Conservation (phyloP, 164 flowering plant genomes). For the Brasenia schreberi region DNA sequence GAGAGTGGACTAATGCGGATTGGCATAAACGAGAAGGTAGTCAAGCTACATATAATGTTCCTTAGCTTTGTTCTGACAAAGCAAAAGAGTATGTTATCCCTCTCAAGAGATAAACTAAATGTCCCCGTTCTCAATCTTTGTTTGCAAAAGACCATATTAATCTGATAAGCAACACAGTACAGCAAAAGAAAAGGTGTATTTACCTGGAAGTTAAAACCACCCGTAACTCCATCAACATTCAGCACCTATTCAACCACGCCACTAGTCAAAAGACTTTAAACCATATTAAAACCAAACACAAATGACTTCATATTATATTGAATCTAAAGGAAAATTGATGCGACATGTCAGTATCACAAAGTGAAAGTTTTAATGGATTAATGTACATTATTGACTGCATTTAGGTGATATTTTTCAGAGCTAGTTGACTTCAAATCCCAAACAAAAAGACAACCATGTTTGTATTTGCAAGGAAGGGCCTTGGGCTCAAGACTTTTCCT, state of each 20-base stretch:
- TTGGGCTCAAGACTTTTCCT: too few species aligned
- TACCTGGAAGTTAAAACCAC: constrained; percentile 99
- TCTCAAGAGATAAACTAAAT: background rate
- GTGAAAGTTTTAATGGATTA: too few species aligned
- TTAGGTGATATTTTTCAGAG: too few species aligned
- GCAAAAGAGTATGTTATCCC: background rate
- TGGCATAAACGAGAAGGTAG: background rate
- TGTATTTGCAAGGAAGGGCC: too few species aligned
- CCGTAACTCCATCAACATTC: constrained; percentile 93
- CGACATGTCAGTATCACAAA: too few species aligned
- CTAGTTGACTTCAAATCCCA: too few species aligned
- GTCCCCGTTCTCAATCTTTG: background rate
- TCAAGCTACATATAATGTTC: background rate
- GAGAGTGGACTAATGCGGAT: background rate
- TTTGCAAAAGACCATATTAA: background rate
- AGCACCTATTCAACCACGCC: constrained; percentile 37
- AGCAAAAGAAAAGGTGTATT: constrained; percentile 2
- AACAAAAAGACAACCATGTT: too few species aligned
- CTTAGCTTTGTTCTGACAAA: background rate
- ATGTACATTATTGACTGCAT: too few species aligned
- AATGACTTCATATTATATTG: too few species aligned
- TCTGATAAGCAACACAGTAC: background rate
- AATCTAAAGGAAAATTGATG: too few species aligned
- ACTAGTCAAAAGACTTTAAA: too few species aligned
- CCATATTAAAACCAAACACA: too few species aligned